phyloP scores from a whole-genome alignment of 1,284 basidiomycete species.

The Moniliophthora roreri region DNA sequence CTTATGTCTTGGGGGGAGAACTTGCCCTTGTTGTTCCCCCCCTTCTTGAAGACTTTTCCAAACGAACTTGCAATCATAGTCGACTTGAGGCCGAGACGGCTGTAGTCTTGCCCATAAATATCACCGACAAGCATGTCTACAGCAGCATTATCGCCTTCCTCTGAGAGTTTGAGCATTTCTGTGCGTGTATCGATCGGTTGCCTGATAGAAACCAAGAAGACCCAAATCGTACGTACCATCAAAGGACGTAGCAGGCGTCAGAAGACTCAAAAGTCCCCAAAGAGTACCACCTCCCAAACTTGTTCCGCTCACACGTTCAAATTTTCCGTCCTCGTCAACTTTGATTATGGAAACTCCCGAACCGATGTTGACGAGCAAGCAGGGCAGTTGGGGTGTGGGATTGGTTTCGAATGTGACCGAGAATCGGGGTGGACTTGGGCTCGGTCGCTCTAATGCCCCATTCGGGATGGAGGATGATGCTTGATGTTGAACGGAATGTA shows the following conservation, averaged over 20 bases:
- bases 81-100: constrained; percentile 92
- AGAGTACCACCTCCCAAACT: constrained; percentile 99
- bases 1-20: constrained; percentile 96
- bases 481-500: constrained; percentile 82
- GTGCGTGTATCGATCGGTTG: constrained; percentile 18
- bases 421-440: constrained; percentile 89
- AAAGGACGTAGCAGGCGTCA: constrained; percentile 95
- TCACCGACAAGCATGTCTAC: constrained; percentile 99
- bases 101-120: constrained; percentile 96
- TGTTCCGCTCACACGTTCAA: constrained; percentile 96
- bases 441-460: constrained; percentile 77
- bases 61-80: constrained; percentile 98
- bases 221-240: constrained; percentile 69
- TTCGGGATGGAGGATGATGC: constrained; percentile 26
- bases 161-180: constrained; percentile 97
- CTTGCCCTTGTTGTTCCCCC: constrained; percentile 69
- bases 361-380: constrained; percentile 97
- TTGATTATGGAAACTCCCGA: constrained; percentile 98
- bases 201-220: constrained; percentile 8
- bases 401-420: constrained; percentile 84
- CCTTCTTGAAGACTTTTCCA: constrained; percentile 97
- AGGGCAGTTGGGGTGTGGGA: constrained; percentile 88
- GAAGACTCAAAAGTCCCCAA: constrained; percentile 92
- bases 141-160: constrained; percentile 88
- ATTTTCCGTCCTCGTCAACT: constrained; percentile 93